These are phyloP conservation scores for Suillus spraguei DNA, from an alignment of 768 basidiomycete species.

Conservation along the genomic window DNA sequence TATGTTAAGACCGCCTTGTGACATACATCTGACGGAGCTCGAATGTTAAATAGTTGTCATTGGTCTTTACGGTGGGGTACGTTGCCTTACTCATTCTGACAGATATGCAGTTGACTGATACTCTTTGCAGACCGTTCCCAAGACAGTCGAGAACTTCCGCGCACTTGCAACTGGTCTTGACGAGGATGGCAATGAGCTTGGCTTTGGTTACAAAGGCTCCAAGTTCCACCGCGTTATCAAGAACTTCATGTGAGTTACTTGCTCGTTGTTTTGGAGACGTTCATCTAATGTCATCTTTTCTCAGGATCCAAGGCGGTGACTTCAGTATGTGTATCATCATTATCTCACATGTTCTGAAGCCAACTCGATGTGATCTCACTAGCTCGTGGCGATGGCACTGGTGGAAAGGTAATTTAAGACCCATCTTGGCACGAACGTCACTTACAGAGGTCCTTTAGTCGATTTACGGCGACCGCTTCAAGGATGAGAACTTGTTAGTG, in stretches of 20 bases:
- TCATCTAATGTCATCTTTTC: conserved; percentile 6
- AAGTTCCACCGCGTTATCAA: conserved; percentile 97
- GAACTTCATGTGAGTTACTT: conserved; percentile 73
- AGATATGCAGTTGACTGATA: conserved; percentile 1
- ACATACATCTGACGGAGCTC: conserved; percentile 10
- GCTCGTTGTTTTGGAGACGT: conserved; percentile 1
- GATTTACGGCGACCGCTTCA: conserved; percentile 89
- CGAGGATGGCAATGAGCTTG: conserved; percentile 65
- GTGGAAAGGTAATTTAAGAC: conserved; percentile 68
- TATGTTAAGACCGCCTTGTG: background rate
- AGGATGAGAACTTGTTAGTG: conserved; percentile 93
- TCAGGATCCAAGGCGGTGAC: conserved; percentile 96
- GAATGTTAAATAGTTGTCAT: conserved; percentile 59
- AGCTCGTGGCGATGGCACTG: conserved; percentile 88
- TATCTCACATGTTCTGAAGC: conserved; percentile 19
- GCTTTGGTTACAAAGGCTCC: conserved; percentile 93
- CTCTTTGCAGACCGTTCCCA: conserved; percentile 77
- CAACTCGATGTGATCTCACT: conserved; percentile 15
- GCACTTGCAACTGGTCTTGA: conserved; percentile 84
- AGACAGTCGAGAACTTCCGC: conserved; percentile 97
- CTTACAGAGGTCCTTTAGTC: conserved; percentile 47
- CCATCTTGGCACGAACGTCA: background rate
- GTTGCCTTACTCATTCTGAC: conserved; percentile 18
- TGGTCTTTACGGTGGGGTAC: conserved; percentile 88
- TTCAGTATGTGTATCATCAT: conserved; percentile 67